Base-by-base conservation (phyloP, 306 rosid genomes). In the Sesbania bispinosa region DNA sequence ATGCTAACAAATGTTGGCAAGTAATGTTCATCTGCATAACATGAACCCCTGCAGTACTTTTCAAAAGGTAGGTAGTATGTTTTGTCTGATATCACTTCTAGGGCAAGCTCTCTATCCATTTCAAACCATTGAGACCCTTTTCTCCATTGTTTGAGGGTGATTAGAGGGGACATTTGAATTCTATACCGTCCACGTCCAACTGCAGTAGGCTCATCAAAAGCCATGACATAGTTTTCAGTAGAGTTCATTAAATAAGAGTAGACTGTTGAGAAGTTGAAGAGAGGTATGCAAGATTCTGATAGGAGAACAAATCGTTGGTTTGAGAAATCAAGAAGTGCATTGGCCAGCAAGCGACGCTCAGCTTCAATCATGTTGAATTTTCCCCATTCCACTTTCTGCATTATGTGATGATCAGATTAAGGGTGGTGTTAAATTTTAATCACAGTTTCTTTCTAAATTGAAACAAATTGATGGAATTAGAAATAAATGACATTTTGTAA, bases 121-220 rank as follows among this genome's bases (percentile, higher is more conserved):
- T 92, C 96, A 29, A 93, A 90, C 96, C 96, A 93, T 8, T 90
- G 95, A 0, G 90, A 92, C 4, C 98, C 98, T 69, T 92, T 92
- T 24, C 95, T 67, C 96, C 96, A 93, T 11, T 93, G 88, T 5
- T 11, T 11, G 7, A 88, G 53, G 4, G 73, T 16, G 74, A 92
- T 61, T 0, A 7, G 5, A 0, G 96, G 98, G 4, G 18, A 39
- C 96, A 92, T 90, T 5, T 29, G 68, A 11, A n/a, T 2, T 15
- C 1, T 76, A 59, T 90, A 90, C 2, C 97, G 85, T 26, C 91
- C 91, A 0, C 91, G 87, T 1, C 96, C 96, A 0, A 79, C 87
- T 0, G 59, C 1, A 51, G 91, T 75, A 0, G 85, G 81, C 6
- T 83, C 79, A 7, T 90, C 98, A 1, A 10, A 85, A 1, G 84